Evolutionary conservation across 2,329 filamentous ascomycete species (phyloP).

Genomic region (Pseudopyricularia cyperi): DNA sequence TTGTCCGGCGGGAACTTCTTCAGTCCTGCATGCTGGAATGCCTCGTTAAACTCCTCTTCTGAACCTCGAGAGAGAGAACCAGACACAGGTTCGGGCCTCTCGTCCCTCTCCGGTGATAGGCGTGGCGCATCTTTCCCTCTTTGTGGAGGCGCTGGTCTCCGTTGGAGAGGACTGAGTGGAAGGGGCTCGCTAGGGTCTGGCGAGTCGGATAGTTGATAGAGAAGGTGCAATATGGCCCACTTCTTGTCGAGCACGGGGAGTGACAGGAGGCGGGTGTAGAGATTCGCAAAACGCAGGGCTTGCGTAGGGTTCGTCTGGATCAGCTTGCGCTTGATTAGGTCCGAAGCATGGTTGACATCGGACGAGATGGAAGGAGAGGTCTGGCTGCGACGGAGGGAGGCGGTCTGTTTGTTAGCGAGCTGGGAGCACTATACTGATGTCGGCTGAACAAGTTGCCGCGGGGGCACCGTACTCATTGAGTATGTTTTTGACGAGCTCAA

Average conservation of each 20-base stretch:
- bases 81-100: neutral
- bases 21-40: constrained; percentile 40
- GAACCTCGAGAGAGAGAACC: constrained; percentile 10
- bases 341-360: constrained; percentile 82
- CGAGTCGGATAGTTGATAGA: constrained; percentile 69
- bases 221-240: constrained; percentile 89
- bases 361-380: constrained; percentile 43
- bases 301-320: constrained; percentile 66
- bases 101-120: constrained; percentile 2
- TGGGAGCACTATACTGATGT: constrained; percentile 1
- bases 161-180: constrained; percentile 23
- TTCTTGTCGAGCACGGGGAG: constrained; percentile 89
- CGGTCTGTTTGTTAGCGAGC: neutral
- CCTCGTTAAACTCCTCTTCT: constrained; percentile 35
- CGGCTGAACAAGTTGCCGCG: neutral
- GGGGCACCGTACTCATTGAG: constrained; percentile 32
- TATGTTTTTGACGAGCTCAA: constrained; percentile 35
- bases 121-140: constrained; percentile 2
- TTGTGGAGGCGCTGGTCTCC: constrained; percentile 5
- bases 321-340: constrained; percentile 81
- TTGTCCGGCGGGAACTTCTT: constrained; percentile 28
- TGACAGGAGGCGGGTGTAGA: constrained; percentile 81
- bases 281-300: constrained; percentile 74
- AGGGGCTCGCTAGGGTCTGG: constrained; percentile 40
- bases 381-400: constrained; percentile 4